A percentile compares a stretch with the other conserved stretches of the same genome.
These are phyloP conservation scores for Nevesoporus exiguus DNA, from an alignment of 768 basidiomycete species.

Conservation along the genomic window DNA sequence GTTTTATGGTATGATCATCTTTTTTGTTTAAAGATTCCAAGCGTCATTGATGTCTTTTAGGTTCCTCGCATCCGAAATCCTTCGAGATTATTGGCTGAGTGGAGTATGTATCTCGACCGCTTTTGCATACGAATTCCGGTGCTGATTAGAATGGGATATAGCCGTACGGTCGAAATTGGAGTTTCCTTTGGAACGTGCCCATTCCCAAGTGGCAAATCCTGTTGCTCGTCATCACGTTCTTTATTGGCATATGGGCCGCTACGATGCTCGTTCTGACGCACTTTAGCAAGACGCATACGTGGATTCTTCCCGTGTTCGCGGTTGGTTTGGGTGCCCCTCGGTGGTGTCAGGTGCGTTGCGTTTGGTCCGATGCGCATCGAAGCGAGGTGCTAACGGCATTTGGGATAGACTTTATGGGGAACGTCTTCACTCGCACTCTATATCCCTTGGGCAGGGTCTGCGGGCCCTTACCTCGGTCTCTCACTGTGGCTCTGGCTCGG, in stretches of 20 bases:
- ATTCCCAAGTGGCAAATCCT: conserved; percentile 83
- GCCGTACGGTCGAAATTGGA: conserved; percentile 94
- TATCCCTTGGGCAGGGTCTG: conserved; percentile 86
- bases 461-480: conserved; percentile 85
- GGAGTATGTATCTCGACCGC: conserved; percentile 49
- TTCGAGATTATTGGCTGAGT: conserved; percentile 91
- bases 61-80: conserved; percentile 87
- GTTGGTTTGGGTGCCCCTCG: conserved; percentile 91
- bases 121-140: neutral
- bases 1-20: conserved; percentile 64
- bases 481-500: conserved; percentile 95
- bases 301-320: conserved; percentile 92
- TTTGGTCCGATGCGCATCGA: neutral
- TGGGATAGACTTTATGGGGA: conserved; percentile 81
- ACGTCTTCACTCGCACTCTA: conserved; percentile 91
- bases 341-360: conserved; percentile 79
- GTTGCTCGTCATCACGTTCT: conserved; percentile 78
- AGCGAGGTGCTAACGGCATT: conserved; percentile 1
- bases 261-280: conserved; percentile 73
- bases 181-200: conserved; percentile 84
- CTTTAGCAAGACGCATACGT: conserved; percentile 92
- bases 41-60: conserved; percentile 16
- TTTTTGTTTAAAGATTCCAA: neutral
- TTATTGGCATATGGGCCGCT: conserved; percentile 80
- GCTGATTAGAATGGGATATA: conserved; percentile 28